A percentile compares a stretch with the other conserved stretches of the same genome.
Evolutionary conservation across 2,329 filamentous ascomycete genomes (phyloP).

Genomic region (Diaporthe caulivora): DNA sequence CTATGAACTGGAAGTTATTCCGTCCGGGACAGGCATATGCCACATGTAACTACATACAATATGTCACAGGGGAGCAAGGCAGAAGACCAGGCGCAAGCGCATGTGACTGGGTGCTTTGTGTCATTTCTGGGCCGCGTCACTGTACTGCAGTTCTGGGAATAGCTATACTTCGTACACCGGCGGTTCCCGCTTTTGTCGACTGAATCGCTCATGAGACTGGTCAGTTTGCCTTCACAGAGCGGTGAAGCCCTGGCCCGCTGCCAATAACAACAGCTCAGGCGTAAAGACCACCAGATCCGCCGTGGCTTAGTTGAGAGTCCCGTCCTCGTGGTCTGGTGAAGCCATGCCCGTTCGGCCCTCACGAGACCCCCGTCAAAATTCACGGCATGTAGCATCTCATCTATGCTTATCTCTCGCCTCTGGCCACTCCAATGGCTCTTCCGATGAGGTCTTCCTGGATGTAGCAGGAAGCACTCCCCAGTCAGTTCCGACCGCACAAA

Average conservation of each 20-base stretch:
- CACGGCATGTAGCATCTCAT: slow-evolving; percentile 1
- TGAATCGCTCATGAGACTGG: not conserved
- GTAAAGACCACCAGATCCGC: not conserved
- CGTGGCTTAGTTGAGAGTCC: not conserved
- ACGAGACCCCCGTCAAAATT: not conserved
- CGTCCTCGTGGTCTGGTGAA: not conserved
- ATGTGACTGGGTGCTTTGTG: not conserved
- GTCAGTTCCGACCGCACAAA: not conserved
- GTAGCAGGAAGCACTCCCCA: not conserved
- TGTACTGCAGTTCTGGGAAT: not conserved
- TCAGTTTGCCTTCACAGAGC: not conserved
- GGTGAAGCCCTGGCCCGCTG: not conserved
- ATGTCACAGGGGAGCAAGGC: not conserved
- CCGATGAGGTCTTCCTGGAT: not conserved
- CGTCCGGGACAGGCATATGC: not conserved
- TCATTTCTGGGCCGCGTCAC: not conserved
- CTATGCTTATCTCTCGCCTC: not conserved
- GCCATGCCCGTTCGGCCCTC: not conserved
- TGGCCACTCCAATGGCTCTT: not conserved
- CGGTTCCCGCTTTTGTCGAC: not conserved
- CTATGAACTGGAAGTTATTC: not conserved
- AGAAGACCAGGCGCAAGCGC: not conserved
- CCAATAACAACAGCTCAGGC: not conserved
- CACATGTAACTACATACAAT: not conserved
- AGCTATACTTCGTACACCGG: not conserved